Evolutionary conservation across 441 rosid species (phyloP).

Genomic region (Mallotus repandus): DNA sequence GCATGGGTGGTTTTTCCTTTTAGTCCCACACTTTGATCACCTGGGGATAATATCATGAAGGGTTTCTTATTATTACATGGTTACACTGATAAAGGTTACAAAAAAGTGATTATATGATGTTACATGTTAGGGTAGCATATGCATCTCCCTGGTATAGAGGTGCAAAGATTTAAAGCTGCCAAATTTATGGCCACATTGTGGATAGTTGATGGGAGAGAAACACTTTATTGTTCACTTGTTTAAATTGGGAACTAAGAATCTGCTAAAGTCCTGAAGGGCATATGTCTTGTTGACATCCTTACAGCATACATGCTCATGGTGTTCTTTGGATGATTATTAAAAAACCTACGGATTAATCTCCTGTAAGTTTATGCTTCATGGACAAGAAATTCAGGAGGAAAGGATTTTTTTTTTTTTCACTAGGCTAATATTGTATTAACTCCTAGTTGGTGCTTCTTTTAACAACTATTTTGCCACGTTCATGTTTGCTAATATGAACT

Average conservation of each 20-base stretch:
- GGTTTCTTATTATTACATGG: not conserved
- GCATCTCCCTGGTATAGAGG: constrained; percentile 4
- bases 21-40: not conserved
- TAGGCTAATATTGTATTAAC: not conserved
- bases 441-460: not conserved
- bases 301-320: not conserved
- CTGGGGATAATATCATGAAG: not conserved
- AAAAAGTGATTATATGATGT: not conserved
- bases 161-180: not conserved
- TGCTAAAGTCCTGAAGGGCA: not conserved
- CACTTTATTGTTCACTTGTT: not conserved
- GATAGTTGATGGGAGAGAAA: not conserved
- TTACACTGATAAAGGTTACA: not conserved
- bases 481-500: not conserved
- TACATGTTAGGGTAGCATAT: not conserved
- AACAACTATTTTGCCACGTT: not conserved
- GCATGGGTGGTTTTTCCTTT: not conserved
- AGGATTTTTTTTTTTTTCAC: not conserved
- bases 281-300: not conserved
- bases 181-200: not conserved
- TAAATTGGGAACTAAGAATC: not conserved
- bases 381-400: not conserved
- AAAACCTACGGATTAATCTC: not conserved
- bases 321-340: not conserved
- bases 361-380: not conserved